Conservation (phyloP, 208 protist species). For the Naegleria gruberi region DNA sequence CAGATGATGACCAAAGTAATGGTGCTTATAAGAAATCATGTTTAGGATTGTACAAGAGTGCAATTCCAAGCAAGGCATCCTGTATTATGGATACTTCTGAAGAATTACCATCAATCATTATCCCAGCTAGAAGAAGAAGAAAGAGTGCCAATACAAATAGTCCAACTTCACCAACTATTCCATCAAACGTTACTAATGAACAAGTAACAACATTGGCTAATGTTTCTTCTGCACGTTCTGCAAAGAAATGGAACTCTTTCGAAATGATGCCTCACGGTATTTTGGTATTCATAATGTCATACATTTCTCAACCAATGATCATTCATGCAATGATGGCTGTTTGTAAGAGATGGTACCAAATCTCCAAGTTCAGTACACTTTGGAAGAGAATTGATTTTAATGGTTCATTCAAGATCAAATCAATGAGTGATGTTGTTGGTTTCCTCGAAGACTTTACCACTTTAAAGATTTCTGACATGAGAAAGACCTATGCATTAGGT, state of each 20-base stretch:
- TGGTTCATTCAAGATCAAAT: background rate
- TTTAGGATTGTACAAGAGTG: too few relatives aligned
- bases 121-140: too few relatives aligned
- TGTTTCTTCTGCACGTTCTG: too few relatives aligned
- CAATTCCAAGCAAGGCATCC: too few relatives aligned
- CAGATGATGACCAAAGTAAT: too few relatives aligned
- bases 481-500: background rate
- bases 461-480: background rate
- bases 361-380: background rate
- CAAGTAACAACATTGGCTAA: too few relatives aligned
- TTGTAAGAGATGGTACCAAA: background rate
- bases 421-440: background rate
- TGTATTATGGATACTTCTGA: too few relatives aligned
- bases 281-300: background rate
- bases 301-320: background rate
- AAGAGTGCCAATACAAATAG: too few relatives aligned
- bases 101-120: too few relatives aligned
- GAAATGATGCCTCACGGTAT: background rate
- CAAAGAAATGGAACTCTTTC: background rate
- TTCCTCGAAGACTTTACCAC: background rate
- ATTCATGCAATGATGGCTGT: background rate
- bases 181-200: too few relatives aligned
- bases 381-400: background rate
- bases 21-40: too few relatives aligned
- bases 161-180: too few relatives aligned